A percentile compares a stretch with the other conserved stretches of the same genome.
These are phyloP conservation scores for Taphrina betulina DNA, from an alignment of 1,139 yeast species.

Conservation along the genomic window DNA sequence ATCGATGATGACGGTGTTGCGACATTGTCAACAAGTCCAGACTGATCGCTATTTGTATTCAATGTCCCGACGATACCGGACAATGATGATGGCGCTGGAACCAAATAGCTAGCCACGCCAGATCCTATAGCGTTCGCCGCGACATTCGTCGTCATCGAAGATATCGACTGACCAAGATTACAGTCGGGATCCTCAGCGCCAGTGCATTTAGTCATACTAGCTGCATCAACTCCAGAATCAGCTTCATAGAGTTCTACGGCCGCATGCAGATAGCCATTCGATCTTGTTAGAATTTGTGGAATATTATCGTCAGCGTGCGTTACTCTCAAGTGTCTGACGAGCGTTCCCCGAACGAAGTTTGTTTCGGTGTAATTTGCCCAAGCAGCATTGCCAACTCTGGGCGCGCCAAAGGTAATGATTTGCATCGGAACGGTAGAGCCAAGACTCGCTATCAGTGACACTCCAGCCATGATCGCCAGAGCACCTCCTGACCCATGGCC, in stretches of 20 bases:
- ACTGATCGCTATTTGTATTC: too few species aligned
- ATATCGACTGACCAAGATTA: too few species aligned
- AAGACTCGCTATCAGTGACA: not conserved
- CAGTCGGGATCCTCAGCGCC: conserved; percentile 18
- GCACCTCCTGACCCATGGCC: conserved; percentile 29
- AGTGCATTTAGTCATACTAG: conserved; percentile 14
- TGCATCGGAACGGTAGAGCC: conserved; percentile 9
- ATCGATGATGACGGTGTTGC: too few species aligned
- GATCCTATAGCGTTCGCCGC: not conserved
- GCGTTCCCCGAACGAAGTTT: not conserved
- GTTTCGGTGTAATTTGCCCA: conserved; percentile 15
- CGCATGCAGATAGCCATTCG: conserved; percentile 20
- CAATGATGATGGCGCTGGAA: too few species aligned
- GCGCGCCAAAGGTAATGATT: conserved; percentile 24
- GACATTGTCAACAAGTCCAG: too few species aligned
- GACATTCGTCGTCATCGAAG: too few species aligned
- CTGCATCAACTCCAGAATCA: not conserved
- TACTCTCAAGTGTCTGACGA: conserved; percentile 19
- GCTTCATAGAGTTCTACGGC: conserved; percentile 12
- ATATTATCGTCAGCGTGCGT: conserved; percentile 14
- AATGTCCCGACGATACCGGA: too few species aligned
- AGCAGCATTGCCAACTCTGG: conserved; percentile 10
- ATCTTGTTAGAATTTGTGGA: conserved; percentile 5
- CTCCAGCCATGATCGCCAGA: conserved; percentile 11
- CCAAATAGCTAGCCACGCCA: not conserved